These are phyloP conservation scores for Leccinum uliginosum DNA, from an alignment of 768 basidiomycete genomes.

Conservation along the genomic window DNA sequence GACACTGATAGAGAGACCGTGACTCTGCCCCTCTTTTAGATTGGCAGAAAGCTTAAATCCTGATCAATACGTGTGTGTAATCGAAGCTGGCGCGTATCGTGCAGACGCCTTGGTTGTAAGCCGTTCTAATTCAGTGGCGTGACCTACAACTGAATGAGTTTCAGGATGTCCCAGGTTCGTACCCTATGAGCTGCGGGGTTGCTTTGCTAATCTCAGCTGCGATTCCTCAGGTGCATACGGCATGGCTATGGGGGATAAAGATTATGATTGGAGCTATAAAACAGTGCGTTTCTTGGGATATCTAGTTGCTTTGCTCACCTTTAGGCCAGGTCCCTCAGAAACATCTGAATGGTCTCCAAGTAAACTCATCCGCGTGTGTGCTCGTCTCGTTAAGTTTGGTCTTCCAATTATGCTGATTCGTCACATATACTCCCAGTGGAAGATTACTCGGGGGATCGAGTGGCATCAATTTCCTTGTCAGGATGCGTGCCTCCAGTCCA, in stretches of 20 bases:
- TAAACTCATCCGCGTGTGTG: slow-evolving; percentile 5
- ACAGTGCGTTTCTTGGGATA: slow-evolving; percentile 5
- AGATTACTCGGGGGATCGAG: slow-evolving; percentile 20
- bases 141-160: neutral
- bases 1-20: neutral
- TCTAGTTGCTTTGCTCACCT: neutral
- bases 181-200: neutral
- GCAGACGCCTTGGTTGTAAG: slow-evolving; percentile 12
- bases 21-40: neutral
- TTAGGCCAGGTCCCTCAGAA: slow-evolving; percentile 13
- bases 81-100: slow-evolving; percentile 14
- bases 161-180: slow-evolving; percentile 19
- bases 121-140: neutral
- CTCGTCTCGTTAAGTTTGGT: neutral
- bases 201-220: neutral
- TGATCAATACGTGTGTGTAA: slow-evolving; percentile 16
- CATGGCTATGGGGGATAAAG: neutral
- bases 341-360: neutral
- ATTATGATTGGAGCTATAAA: slow-evolving; percentile 17
- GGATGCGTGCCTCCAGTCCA: slow-evolving; percentile 16
- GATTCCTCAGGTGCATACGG: slow-evolving; percentile 5
- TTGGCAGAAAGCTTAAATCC: slow-evolving; percentile 11
- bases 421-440: slow-evolving; percentile 2
- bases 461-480: slow-evolving; percentile 15
- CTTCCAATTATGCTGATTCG: neutral